These are phyloP conservation scores for Podospora conica DNA, from an alignment of 495 filamentous ascomycete species.

Conservation along the genomic window DNA sequence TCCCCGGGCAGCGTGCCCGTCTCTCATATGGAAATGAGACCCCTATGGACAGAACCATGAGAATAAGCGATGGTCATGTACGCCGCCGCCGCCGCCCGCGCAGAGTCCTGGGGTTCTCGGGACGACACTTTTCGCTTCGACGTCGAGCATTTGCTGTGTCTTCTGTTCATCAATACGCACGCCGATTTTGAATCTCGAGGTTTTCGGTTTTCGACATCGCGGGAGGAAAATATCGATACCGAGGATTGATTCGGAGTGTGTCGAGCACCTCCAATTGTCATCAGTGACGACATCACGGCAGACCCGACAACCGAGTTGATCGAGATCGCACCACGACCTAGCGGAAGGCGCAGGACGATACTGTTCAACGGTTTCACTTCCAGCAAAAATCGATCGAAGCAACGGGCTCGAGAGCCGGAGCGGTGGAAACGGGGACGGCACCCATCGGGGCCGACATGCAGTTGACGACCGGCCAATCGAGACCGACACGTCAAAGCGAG, in stretches of 20 bases:
- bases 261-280: neutral
- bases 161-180: neutral
- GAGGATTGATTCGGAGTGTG: neutral
- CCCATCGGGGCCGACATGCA: neutral
- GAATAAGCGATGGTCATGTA: neutral
- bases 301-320: neutral
- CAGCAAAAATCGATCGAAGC: neutral
- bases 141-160: neutral
- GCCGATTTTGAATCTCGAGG: neutral
- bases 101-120: neutral
- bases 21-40: constrained; percentile 16
- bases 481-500: neutral
- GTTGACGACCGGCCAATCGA: neutral
- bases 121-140: neutral
- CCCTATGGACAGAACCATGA: constrained; percentile 8
- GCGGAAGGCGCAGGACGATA: neutral
- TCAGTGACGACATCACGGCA: neutral
- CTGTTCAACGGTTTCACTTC: no score
- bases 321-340: neutral
- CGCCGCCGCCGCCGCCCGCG: neutral
- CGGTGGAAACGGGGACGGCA: neutral
- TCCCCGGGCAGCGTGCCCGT: neutral
- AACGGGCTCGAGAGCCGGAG: neutral
- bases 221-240: neutral
- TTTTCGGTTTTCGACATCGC: neutral